Conservation (phyloP, 345 rosid genomes). For the Moricandia moricandioides region DNA sequence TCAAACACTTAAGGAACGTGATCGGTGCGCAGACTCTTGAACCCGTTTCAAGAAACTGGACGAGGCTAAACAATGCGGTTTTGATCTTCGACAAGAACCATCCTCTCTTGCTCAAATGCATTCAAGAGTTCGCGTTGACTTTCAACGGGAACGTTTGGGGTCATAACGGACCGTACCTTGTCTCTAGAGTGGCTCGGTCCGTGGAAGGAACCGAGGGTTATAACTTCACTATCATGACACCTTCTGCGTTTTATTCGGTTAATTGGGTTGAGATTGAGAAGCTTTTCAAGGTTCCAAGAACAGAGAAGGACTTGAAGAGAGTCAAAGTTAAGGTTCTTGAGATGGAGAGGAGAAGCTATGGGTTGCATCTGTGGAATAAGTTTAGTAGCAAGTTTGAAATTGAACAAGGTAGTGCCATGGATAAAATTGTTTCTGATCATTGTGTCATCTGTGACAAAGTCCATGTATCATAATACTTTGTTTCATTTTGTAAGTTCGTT, state of each 20-base stretch:
- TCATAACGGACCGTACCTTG: neutral
- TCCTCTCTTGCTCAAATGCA: neutral
- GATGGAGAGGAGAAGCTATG: neutral
- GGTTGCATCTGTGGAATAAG: neutral
- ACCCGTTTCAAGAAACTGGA: neutral
- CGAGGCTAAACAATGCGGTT: neutral
- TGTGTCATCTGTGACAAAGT: neutral
- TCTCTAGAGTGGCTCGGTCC: neutral
- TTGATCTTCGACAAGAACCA: neutral
- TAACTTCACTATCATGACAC: neutral
- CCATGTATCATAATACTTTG: neutral
- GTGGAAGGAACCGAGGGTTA: neutral
- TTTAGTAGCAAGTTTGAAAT: neutral
- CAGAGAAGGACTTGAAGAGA: slow-evolving; percentile 1
- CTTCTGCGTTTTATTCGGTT: neutral
- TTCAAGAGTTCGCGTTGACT: neutral
- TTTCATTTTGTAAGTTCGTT: neutral
- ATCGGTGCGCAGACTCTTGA: neutral
- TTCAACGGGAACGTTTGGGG: neutral
- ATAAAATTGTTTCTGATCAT: neutral
- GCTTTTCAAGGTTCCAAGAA: neutral
- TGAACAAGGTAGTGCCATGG: neutral
- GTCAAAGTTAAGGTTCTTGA: neutral
- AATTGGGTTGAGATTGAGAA: neutral
- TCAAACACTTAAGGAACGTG: neutral